Percentiles rank a stretch among this genome's conserved stretches.
Conservation (phyloP, 176 grass and related monocot species). For the Juncus effusus region DNA sequence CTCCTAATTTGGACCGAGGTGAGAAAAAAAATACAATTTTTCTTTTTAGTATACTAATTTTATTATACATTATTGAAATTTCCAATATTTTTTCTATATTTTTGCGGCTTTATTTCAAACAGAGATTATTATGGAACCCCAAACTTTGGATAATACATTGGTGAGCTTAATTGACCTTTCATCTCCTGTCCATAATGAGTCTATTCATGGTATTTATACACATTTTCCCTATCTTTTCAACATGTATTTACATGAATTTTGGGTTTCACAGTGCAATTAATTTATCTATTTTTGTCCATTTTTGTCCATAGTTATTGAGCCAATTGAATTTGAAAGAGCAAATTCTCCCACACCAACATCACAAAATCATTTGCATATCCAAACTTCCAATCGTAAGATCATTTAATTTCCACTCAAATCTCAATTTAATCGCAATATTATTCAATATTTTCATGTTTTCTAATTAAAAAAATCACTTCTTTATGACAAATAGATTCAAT, state of each 20-base stretch:
- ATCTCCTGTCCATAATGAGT: slow-evolving; percentile 8
- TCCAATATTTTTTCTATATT: slow-evolving; percentile 1
- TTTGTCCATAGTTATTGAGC: slow-evolving; percentile 10
- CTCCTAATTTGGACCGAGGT: slow-evolving; percentile 33
- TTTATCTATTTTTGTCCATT: slow-evolving; percentile 5
- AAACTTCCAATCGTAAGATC: slow-evolving; percentile 14
- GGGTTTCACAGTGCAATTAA: background rate
- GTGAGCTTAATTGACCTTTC: slow-evolving; percentile 19
- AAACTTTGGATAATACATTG: slow-evolving; percentile 12
- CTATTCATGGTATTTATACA: slow-evolving; percentile 9
- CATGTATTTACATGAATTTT: background rate
- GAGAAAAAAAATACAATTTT: background rate
- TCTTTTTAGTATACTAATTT: too few species aligned
- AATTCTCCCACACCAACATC: slow-evolving; percentile 7
- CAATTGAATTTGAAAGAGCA: background rate
- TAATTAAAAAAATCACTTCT: background rate
- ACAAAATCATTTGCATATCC: slow-evolving; percentile 3
- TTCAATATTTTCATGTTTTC: background rate
- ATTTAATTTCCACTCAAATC: slow-evolving; percentile 7
- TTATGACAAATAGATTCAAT: slow-evolving; percentile 27
- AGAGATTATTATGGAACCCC: slow-evolving; percentile 4
- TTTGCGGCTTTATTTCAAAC: background rate
- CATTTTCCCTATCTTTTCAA: too few species aligned
- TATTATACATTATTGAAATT: too few species aligned
- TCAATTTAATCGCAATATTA: background rate